Evolutionary conservation across 139 green algal genomes (phyloP).

Genomic region (Volvox africanus): DNA sequence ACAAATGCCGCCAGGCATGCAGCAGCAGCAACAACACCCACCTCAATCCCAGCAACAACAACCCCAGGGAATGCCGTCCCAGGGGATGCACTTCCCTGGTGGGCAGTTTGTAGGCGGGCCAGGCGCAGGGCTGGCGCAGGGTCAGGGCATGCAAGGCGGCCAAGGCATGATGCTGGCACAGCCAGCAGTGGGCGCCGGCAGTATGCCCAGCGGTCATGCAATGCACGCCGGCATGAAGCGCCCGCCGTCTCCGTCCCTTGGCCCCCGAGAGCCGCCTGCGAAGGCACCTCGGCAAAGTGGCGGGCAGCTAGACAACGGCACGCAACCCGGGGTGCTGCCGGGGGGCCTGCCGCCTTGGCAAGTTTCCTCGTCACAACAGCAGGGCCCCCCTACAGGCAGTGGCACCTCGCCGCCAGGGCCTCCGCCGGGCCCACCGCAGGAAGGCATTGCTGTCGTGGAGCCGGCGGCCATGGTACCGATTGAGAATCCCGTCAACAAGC

Average conservation of each 20-base stretch:
- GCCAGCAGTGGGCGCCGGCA: background rate
- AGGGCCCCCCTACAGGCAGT: background rate
- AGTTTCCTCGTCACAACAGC: background rate
- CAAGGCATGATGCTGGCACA: background rate
- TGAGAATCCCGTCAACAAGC: constrained; percentile 29
- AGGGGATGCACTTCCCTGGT: constrained; percentile 6
- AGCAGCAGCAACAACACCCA: constrained; percentile 1
- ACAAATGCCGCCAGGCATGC: background rate
- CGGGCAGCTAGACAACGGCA: background rate
- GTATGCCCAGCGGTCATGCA: background rate
- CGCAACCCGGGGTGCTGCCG: background rate
- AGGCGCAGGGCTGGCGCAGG: background rate
- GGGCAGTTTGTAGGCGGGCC: background rate
- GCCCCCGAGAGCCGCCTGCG: background rate
- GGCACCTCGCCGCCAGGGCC: background rate
- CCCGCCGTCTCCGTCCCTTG: constrained; percentile 1
- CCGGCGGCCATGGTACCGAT: background rate
- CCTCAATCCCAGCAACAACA: constrained; percentile 7
- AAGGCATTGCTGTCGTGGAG: background rate
- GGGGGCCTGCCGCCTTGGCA: constrained; percentile 19
- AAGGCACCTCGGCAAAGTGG: constrained; percentile 21
- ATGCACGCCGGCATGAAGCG: constrained; percentile 23
- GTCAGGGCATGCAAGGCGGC: background rate
- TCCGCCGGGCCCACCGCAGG: background rate
- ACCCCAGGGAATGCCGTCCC: background rate